Conservation (phyloP, 139 green algal species). For the Chlorella ohadii region DNA sequence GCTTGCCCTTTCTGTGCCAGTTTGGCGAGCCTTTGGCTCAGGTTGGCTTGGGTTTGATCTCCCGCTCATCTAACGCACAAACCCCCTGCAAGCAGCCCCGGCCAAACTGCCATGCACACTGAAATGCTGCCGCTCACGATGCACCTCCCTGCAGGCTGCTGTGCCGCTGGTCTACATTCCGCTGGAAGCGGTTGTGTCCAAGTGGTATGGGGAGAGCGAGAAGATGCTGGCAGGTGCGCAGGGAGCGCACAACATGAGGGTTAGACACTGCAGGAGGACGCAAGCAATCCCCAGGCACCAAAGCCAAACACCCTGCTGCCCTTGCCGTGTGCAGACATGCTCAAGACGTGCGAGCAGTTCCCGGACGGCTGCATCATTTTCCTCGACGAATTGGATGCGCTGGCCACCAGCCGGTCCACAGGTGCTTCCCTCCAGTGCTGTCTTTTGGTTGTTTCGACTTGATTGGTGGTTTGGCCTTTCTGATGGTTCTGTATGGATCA, state of each 20-base stretch:
- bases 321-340: slow-evolving; percentile 39
- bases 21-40: too few relatives aligned
- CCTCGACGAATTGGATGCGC: slow-evolving; percentile 84
- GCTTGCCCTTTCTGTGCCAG: too few relatives aligned
- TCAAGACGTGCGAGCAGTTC: slow-evolving; percentile 42
- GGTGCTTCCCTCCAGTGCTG: background rate
- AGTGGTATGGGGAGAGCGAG: slow-evolving; percentile 91
- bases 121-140: too few relatives aligned
- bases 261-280: too few relatives aligned
- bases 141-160: slow-evolving; percentile 54
- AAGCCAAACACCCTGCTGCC: background rate
- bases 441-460: too few relatives aligned
- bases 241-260: too few relatives aligned
- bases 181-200: slow-evolving; percentile 81
- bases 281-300: too few relatives aligned
- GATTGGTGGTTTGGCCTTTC: too few relatives aligned
- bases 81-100: too few relatives aligned
- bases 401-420: slow-evolving; percentile 48
- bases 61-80: too few relatives aligned
- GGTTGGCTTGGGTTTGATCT: background rate
- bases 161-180: slow-evolving; percentile 94
- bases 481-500: too few relatives aligned
- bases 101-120: too few relatives aligned
- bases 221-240: slow-evolving; percentile 69
- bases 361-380: slow-evolving; percentile 79